A percentile compares a stretch with the other conserved stretches of the same genome.
phyloP scores from a whole-genome alignment of 1,284 basidiomycete species.

The Boletus semigastroideus region DNA sequence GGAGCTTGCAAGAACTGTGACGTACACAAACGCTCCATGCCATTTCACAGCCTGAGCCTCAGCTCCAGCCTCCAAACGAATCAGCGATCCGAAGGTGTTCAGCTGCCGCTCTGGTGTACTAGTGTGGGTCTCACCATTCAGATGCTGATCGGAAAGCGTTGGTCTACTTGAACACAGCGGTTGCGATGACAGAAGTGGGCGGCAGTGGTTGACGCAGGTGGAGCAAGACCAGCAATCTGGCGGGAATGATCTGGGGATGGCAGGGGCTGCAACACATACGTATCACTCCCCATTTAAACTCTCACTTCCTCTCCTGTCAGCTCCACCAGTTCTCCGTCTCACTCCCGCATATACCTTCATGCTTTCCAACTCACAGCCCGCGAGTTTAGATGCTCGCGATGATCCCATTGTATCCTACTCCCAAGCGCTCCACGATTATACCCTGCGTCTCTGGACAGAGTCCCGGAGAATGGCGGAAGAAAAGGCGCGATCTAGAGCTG shows the following conservation, averaged over 20 bases:
- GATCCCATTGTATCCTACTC: conserved; percentile 57
- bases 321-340: conserved; percentile 4
- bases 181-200: conserved; percentile 9
- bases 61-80: neutral
- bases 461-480: conserved; percentile 60
- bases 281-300: conserved; percentile 26
- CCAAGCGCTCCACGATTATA: conserved; percentile 64
- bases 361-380: conserved; percentile 17
- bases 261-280: conserved; percentile 8
- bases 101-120: neutral
- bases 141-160: neutral
- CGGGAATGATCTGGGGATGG: conserved; percentile 26
- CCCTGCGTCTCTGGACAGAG: conserved; percentile 65
- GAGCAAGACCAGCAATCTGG: conserved; percentile 25
- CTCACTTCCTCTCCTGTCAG: conserved; percentile 4
- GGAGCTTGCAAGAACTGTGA: conserved; percentile 9
- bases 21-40: neutral
- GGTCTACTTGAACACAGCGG: neutral
- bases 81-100: neutral
- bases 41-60: conserved; percentile 3
- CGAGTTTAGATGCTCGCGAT: conserved; percentile 6
- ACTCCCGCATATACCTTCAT: conserved; percentile 6
- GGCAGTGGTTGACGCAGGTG: conserved; percentile 19
- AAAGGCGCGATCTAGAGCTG: conserved; percentile 36
- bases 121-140: neutral